phyloP scores from a whole-genome alignment of 176 grass and related monocot species.

The Oryza nivara region DNA sequence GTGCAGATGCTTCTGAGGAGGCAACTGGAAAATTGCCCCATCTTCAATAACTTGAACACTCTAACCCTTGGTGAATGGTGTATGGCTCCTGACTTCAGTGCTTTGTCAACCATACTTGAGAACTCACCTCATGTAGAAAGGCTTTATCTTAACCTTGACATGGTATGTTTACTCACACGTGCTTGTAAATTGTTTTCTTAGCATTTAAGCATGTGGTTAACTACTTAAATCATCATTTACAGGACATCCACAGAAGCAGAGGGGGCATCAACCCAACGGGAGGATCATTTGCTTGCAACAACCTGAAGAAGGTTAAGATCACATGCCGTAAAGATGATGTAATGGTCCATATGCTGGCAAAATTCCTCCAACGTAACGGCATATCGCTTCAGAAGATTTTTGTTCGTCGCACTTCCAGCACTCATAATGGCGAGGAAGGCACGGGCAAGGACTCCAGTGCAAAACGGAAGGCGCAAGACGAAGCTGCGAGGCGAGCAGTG shows the following conservation, averaged over 20 bases:
- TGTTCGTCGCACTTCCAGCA: not conserved
- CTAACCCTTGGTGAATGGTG: slow-evolving; percentile 47
- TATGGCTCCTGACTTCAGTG: slow-evolving; percentile 4
- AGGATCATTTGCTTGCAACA: slow-evolving; percentile 33
- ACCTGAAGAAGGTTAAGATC: slow-evolving; percentile 38
- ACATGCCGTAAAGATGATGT: slow-evolving; percentile 2
- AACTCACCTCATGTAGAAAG: slow-evolving; percentile 42
- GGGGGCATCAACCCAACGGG: not conserved
- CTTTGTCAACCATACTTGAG: slow-evolving; percentile 34
- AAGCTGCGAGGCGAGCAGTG: slow-evolving; percentile 4
- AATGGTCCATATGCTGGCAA: slow-evolving; percentile 8
- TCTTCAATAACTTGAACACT: slow-evolving; percentile 43
- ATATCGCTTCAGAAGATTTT: slow-evolving; percentile 19
- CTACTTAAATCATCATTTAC: slow-evolving; percentile 4
- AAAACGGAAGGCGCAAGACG: slow-evolving; percentile 11
- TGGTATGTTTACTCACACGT: slow-evolving; percentile 12
- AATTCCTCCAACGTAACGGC: slow-evolving; percentile 11
- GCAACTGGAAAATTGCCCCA: slow-evolving; percentile 16
- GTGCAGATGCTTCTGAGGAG: slow-evolving; percentile 34
- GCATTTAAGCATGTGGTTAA: not conserved
- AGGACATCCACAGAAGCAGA: slow-evolving; percentile 5
- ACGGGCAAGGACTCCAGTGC: not conserved
- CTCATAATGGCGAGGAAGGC: not conserved
- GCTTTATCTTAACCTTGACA: slow-evolving; percentile 35
- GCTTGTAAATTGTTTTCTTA: not conserved